Conservation (phyloP, 495 filamentous ascomycete genomes). For the Daldinia bambusicola region DNA sequence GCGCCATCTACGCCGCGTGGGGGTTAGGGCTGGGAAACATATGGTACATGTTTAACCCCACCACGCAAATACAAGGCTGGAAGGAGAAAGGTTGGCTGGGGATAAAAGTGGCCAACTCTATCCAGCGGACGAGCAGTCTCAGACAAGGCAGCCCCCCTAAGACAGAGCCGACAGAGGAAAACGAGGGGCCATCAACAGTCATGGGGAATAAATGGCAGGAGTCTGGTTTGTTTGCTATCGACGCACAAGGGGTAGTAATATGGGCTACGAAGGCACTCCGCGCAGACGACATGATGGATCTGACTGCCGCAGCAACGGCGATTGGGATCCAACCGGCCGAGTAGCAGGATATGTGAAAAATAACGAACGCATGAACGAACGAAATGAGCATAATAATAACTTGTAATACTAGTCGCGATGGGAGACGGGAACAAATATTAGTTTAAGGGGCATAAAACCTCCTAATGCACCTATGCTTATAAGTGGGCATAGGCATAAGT, state of each 20-base stretch:
- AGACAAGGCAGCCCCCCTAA: constrained; percentile 16
- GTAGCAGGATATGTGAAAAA: background rate
- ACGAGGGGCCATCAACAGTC: constrained; percentile 57
- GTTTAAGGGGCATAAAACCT: background rate
- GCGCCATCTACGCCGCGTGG: constrained; percentile 63
- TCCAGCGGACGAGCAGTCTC: constrained; percentile 46
- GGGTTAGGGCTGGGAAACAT: constrained; percentile 61
- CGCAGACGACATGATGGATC: constrained; percentile 64
- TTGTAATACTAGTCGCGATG: background rate
- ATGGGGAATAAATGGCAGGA: constrained; percentile 73
- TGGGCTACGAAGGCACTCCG: constrained; percentile 60
- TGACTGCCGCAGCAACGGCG: constrained; percentile 57
- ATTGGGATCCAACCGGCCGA: constrained; percentile 43
- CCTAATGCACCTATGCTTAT: too few species aligned
- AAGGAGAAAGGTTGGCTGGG: constrained; percentile 59
- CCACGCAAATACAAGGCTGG: constrained; percentile 54
- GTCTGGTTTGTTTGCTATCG: constrained; percentile 64
- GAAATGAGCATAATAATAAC: constrained; percentile 7
- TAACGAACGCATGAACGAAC: constrained; percentile 13
- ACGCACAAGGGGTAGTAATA: constrained; percentile 61
- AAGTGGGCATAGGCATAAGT: background rate
- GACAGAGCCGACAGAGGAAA: constrained; percentile 17
- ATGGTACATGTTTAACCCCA: constrained; percentile 62
- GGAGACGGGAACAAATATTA: background rate
- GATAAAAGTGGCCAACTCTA: constrained; percentile 50